Evolutionary conservation across 2,329 filamentous ascomycete genomes (phyloP), one percentile per base, ranked within the genome.

Genomic region (Plectosphaerella sp.): DNA sequence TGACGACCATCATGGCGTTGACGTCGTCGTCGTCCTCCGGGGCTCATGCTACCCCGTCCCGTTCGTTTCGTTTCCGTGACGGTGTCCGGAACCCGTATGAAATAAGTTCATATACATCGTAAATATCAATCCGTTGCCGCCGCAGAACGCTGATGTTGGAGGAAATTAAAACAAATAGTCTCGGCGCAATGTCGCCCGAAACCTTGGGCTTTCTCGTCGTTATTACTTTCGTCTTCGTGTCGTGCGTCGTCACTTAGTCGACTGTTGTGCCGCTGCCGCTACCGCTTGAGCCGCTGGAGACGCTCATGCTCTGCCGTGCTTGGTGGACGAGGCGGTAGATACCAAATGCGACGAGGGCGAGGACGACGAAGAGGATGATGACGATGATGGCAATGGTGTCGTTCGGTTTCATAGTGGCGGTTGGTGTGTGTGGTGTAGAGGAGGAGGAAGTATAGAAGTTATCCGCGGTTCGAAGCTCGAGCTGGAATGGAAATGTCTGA

Each of bases 371-470:
- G 59, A 87, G 76, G 52, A 87, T 67, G 67, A 87, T 86, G 68
- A 87, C 79, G 64, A 87, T 86, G 67, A 87, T 75, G 60, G 83
- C 83, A 67, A 87, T 86, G 62, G 81, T 79, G 68, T 86, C 78
- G 78, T 87, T 87, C 72, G 78, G 71, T 67, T 86, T 80, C 77
- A 80, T 84, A 59, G 59, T 73, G 65, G 67, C 65, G 63, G 66
- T 57, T 57, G 53, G 22, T 47, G 39, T 53, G 37, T 52, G 24
- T 52, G 45, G 41, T 16, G 22, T 46, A 20, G 43, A 22, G 28
- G 50, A 45, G 22, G 52, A 24, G 39, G 20, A 46, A 50, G 36
- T 48, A n/a, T 47, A 45, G 45, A 48, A 25, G 42, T 45, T 37
- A 22, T 22, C 22, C 22, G 22, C 22, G 28, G 28, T 33, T 33